Conservation (phyloP, 441 rosid genomes). For the Melastoma candidum region DNA sequence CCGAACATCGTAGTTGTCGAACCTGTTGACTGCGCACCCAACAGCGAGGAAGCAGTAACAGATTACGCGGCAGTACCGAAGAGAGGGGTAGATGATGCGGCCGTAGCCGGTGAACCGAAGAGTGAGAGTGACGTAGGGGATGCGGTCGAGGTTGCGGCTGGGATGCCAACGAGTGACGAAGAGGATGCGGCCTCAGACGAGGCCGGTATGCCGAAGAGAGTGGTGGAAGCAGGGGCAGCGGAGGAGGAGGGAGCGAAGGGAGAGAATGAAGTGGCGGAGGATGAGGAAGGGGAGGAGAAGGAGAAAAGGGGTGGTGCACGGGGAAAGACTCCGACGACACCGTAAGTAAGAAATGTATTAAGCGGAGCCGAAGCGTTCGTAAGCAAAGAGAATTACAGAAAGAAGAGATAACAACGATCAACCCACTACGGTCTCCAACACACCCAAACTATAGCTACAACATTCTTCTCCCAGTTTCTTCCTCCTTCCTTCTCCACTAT, state of each 20-base stretch:
- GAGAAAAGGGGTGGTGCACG: neutral
- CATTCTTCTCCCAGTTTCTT: too few relatives aligned
- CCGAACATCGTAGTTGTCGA: conserved; percentile 17
- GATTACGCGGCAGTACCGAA: conserved; percentile 5
- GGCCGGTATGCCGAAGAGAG: conserved; percentile 2
- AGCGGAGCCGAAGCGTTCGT: too few relatives aligned
- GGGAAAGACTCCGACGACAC: too few relatives aligned
- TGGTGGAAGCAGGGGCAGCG: conserved; percentile 4
- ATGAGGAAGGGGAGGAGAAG: conserved; percentile 1
- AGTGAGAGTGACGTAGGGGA: conserved; percentile 14
- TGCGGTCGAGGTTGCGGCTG: too few relatives aligned
- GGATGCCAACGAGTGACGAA: conserved; percentile 14
- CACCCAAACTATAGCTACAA: too few relatives aligned
- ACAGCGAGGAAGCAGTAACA: conserved; percentile 15
- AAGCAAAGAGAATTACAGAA: too few relatives aligned
- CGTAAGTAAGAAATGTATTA: too few relatives aligned
- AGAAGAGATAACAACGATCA: too few relatives aligned
- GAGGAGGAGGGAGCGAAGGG: conserved; percentile 5
- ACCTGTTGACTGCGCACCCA: conserved; percentile 5
- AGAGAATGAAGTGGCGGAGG: conserved; percentile 7
- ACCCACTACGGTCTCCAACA: too few relatives aligned
- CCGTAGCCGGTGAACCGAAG: neutral
- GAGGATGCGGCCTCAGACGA: conserved; percentile 2
- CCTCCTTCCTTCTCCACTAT: too few relatives aligned
- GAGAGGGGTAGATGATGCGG: conserved; percentile 3